Conservation (phyloP, 176 grass and related monocot species). For the Triticum dicoccoides region DNA sequence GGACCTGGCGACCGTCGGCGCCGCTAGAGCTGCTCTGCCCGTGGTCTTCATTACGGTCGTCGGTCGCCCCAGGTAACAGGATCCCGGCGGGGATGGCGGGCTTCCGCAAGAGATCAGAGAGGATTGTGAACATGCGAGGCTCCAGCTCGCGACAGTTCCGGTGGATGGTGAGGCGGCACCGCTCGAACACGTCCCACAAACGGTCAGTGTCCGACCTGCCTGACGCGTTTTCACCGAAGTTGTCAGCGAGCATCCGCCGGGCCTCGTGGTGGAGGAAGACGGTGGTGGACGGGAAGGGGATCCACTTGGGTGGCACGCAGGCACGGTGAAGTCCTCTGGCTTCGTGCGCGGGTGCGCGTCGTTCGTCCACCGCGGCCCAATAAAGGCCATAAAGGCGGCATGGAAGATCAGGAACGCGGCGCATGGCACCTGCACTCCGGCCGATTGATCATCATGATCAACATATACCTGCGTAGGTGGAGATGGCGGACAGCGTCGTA, state of each 20-base stretch:
- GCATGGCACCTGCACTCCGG: neutral
- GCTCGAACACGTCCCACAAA: neutral
- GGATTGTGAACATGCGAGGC: neutral
- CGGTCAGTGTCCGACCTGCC: conserved; percentile 21
- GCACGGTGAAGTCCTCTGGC: conserved; percentile 11
- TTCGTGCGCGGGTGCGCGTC: neutral
- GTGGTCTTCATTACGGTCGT: no score
- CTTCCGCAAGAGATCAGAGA: conserved; percentile 17
- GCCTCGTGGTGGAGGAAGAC: conserved; percentile 41
- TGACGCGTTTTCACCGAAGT: neutral
- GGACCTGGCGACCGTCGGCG: no score
- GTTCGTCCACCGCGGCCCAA: conserved; percentile 20
- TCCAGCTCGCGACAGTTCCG: conserved; percentile 44
- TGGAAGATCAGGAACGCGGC: neutral
- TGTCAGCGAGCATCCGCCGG: neutral
- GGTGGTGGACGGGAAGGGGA: conserved; percentile 17
- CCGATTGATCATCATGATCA: no score
- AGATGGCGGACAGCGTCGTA: neutral
- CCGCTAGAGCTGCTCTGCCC: no score
- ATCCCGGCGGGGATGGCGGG: conserved; percentile 37
- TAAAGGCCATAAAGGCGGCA: neutral
- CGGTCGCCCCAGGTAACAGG: neutral
- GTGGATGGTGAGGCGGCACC: conserved; percentile 24
- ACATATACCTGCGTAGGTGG: no score
- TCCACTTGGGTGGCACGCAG: conserved; percentile 20